These are phyloP conservation scores for Huntiella savannae DNA, from an alignment of 2,329 filamentous ascomycete genomes.

Conservation along the genomic window DNA sequence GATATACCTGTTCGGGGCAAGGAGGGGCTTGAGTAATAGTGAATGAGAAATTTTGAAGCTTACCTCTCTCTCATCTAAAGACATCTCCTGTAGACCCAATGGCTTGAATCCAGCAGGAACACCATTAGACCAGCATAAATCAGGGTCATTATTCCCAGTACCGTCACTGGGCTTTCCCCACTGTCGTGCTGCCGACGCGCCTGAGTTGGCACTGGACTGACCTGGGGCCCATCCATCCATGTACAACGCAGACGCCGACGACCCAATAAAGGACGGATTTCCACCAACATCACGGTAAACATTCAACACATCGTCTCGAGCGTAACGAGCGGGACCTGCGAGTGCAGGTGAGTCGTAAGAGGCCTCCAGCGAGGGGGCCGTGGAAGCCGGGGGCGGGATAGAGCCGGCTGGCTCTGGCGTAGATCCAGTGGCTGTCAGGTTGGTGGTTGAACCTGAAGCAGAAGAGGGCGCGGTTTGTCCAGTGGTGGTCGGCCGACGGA, in stretches of 20 bases:
- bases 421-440: slow-evolving; percentile 9
- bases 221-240: slow-evolving; percentile 64
- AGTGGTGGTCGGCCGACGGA: slow-evolving; percentile 43
- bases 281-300: slow-evolving; percentile 37
- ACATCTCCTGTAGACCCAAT: slow-evolving; percentile 53
- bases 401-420: slow-evolving; percentile 2
- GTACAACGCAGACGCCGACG: slow-evolving; percentile 30
- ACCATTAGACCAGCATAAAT: slow-evolving; percentile 55
- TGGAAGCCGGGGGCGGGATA: background rate
- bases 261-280: slow-evolving; percentile 23
- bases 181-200: slow-evolving; percentile 26
- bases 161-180: slow-evolving; percentile 67
- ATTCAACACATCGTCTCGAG: slow-evolving; percentile 58
- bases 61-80: slow-evolving; percentile 40
- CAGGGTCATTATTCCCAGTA: slow-evolving; percentile 60
- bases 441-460: slow-evolving; percentile 18
- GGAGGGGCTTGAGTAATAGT: slow-evolving; percentile 13
- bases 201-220: background rate
- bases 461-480: slow-evolving; percentile 24
- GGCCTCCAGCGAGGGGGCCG: slow-evolving; percentile 13
- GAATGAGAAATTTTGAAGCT: slow-evolving; percentile 12
- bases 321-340: slow-evolving; percentile 43
- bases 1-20: no score
- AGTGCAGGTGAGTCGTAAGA: slow-evolving; percentile 17
- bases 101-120: slow-evolving; percentile 54